Evolutionary conservation across 1,284 basidiomycete genomes (phyloP).

Genomic region (Puccinia sorghi): DNA sequence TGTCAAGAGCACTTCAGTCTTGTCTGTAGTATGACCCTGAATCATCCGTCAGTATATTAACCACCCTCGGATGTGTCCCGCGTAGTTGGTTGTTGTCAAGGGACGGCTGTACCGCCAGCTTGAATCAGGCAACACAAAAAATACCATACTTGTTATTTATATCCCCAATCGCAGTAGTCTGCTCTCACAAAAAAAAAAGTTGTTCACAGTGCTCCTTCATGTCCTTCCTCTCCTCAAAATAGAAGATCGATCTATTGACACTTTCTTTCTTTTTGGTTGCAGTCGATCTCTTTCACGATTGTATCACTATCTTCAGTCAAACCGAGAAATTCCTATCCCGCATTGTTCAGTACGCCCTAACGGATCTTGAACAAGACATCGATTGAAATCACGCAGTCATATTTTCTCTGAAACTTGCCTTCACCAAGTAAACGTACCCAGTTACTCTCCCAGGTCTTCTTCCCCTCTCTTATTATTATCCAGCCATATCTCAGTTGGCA

Average conservation of each 20-base stretch:
- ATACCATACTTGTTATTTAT: no score
- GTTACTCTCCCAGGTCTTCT: background rate
- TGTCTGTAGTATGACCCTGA: slow-evolving; percentile 15
- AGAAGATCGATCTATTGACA: background rate
- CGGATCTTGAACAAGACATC: background rate
- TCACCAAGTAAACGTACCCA: background rate
- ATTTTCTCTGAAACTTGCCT: background rate
- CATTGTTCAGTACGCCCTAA: background rate
- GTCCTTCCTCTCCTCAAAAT: no score
- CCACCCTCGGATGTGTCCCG: background rate
- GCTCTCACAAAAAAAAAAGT: no score
- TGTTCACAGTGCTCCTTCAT: no score
- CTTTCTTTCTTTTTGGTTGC: background rate
- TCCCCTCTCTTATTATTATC: background rate
- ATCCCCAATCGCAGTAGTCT: background rate
- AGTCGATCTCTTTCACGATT: background rate
- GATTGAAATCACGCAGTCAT: background rate
- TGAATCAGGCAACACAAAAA: slow-evolving; percentile 7
- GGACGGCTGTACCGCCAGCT: slow-evolving; percentile 13
- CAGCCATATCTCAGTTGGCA: background rate
- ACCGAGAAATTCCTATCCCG: background rate
- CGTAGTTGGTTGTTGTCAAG: slow-evolving; percentile 20
- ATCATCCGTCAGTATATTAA: background rate
- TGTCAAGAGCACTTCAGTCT: background rate
- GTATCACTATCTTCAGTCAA: background rate